Evolutionary conservation across 129 eudicot genomes (phyloP).

Genomic region (Rutidosis leptorrhynchoides): DNA sequence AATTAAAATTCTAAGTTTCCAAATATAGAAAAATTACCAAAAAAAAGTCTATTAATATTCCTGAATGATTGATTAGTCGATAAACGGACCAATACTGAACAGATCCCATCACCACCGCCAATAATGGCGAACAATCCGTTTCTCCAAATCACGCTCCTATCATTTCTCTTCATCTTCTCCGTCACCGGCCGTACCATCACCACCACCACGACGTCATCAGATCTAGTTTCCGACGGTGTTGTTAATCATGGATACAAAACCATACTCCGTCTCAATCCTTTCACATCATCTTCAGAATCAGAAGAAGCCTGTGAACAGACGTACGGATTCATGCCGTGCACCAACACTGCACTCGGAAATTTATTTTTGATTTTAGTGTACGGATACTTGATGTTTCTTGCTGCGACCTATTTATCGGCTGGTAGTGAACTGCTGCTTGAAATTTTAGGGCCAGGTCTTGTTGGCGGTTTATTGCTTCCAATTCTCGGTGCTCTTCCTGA

Average conservation of each 20-base stretch:
- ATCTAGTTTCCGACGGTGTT: slow-evolving; percentile 57
- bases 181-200: slow-evolving; percentile 39
- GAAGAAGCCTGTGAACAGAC: slow-evolving; percentile 63
- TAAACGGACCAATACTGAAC: neutral
- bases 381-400: slow-evolving; percentile 71
- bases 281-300: slow-evolving; percentile 32
- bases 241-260: slow-evolving; percentile 14
- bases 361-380: slow-evolving; percentile 61
- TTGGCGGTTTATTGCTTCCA: slow-evolving; percentile 79
- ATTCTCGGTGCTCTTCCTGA: slow-evolving; percentile 86
- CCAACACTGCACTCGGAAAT: slow-evolving; percentile 54
- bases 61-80: neutral
- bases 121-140: slow-evolving; percentile 28
- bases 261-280: slow-evolving; percentile 30
- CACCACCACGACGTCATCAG: slow-evolving; percentile 35
- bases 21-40: too few species aligned
- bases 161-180: slow-evolving; percentile 36
- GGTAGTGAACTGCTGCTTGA: slow-evolving; percentile 77
- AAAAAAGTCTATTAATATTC: neutral
- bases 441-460: slow-evolving; percentile 75
- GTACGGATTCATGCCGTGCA: slow-evolving; percentile 79
- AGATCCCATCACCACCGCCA: slow-evolving; percentile 15
- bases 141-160: slow-evolving; percentile 37
- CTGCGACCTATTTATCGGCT: slow-evolving; percentile 61
- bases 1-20: too few species aligned